Base-by-base conservation (phyloP, 129 eudicot species). In the Arctium minus region DNA sequence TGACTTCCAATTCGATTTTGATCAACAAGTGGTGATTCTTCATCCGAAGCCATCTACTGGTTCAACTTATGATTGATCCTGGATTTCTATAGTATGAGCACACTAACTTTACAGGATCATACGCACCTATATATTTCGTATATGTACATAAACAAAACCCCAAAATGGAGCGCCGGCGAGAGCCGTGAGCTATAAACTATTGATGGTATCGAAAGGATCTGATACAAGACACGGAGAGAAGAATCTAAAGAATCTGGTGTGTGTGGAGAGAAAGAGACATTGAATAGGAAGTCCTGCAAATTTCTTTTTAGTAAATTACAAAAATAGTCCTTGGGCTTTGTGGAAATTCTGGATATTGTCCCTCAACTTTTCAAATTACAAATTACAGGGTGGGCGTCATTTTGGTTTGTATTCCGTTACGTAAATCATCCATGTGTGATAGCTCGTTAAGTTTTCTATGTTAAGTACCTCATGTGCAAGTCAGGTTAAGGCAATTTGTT, bases 1-100 rank as follows among this genome's bases (percentile, higher is more conserved):
- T 72, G 85, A 13, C 80, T 37, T 70, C 17, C 82, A 8, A 46
- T 50, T 33, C 67, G 80, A 82, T 29, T 46, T 27, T 74, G 67
- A 18, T 36, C 81, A 74, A 90, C 83, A 36, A 90, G 89, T 7
- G 93, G 86, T 18, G 89, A 18, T 85, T 94, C 98, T 76, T 93
- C 98, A 60, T 92, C 97, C 30, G 81, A 78, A 67, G 88, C 92
- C 87, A 67, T 84, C 84, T 80, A 42, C 4, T 67, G 62, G 7
- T 68, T 50, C 79, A 81, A 75, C 77, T 84, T 12, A 75, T 2
- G 73, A 75, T 70, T 32, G 68, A 76, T 65, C 9, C 72, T 33
- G 1, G 10, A 30, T 68, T 12, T 70, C 6, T 48, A 67, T 48
- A 22, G 56, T 76, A 82, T 37, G 48, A 67, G n/a, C 33, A 15